These are phyloP conservation scores for Leishmania major DNA, from an alignment of 208 protist species.

Conservation along the genomic window DNA sequence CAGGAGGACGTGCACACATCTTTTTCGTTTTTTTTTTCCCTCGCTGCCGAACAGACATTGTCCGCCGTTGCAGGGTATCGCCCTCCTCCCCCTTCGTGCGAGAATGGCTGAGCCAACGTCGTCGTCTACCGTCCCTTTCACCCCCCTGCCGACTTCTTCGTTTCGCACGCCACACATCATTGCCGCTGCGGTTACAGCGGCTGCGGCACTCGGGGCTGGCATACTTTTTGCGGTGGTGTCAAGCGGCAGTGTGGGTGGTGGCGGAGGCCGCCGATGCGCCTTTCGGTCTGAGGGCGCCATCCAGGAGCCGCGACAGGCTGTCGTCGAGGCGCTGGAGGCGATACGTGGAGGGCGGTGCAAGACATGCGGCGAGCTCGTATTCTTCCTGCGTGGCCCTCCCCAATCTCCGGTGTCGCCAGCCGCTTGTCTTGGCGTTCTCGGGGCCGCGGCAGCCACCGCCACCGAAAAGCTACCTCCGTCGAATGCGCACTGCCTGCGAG, in stretches of 20 bases:
- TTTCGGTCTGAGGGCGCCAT: slow-evolving; percentile 27
- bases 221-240: slow-evolving; percentile 7
- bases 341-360: slow-evolving; percentile 40
- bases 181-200: slow-evolving; percentile 24
- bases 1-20: neutral
- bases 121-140: neutral
- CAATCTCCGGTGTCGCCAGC: slow-evolving; percentile 6
- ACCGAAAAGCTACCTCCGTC: slow-evolving; percentile 29
- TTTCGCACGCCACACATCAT: slow-evolving; percentile 21
- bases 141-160: neutral
- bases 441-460: neutral
- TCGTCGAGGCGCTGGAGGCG: slow-evolving; percentile 37
- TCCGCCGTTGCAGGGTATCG: neutral
- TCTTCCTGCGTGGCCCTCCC: slow-evolving; percentile 56
- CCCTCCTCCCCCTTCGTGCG: neutral
- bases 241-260: slow-evolving; percentile 6
- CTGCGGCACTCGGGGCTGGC: slow-evolving; percentile 22
- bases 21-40: neutral
- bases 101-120: neutral
- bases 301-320: slow-evolving; percentile 41
- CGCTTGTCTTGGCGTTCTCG: slow-evolving; percentile 11
- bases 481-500: slow-evolving; percentile 43
- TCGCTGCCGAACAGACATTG: neutral
- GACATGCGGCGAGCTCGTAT: slow-evolving; percentile 53
- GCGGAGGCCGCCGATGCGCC: slow-evolving; percentile 19